Percentiles rank a stretch among this genome's conserved stretches.
These are phyloP conservation scores for Cylindrotheca fusiformis DNA, from an alignment of 108 stramenopile species.

Conservation along the genomic window DNA sequence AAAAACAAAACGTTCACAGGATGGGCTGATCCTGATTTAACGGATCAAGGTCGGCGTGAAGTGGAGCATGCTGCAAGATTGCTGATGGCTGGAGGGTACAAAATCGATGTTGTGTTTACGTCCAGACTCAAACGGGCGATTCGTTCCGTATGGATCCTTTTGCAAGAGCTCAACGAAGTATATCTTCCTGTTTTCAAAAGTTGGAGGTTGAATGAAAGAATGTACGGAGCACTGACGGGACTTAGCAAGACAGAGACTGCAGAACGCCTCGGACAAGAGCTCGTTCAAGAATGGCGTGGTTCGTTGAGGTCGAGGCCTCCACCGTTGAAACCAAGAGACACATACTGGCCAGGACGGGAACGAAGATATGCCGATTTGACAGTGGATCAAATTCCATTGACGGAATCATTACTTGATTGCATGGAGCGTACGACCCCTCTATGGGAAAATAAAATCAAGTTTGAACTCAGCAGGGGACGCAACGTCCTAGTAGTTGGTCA, in stretches of 20 bases:
- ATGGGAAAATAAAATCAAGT: constrained; percentile 85
- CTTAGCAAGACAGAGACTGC: constrained; percentile 85
- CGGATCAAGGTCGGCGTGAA: constrained; percentile 60
- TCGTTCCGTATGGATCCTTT: constrained; percentile 81
- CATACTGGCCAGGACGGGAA: constrained; percentile 87
- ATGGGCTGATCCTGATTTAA: constrained; percentile 82
- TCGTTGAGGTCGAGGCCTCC: constrained; percentile 66
- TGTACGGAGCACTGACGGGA: constrained; percentile 92
- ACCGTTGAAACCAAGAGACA: constrained; percentile 55
- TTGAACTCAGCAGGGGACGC: constrained; percentile 75
- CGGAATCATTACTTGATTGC: constrained; percentile 87
- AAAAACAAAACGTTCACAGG: constrained; percentile 83
- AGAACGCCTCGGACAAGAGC: constrained; percentile 68
- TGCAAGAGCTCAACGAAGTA: constrained; percentile 84
- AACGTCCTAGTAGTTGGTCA: constrained; percentile 94
- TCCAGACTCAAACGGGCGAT: constrained; percentile 90
- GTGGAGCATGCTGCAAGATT: constrained; percentile 60
- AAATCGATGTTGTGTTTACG: constrained; percentile 91
- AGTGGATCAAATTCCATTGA: constrained; percentile 78
- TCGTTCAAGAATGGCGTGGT: constrained; percentile 83
- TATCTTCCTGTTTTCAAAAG: constrained; percentile 89
- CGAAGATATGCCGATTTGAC: constrained; percentile 80
- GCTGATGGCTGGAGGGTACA: constrained; percentile 79
- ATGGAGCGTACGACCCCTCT: constrained; percentile 83
- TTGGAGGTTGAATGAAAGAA: constrained; percentile 93